Percentiles rank a stretch among this genome's conserved stretches.
phyloP scores from a whole-genome alignment of 331 rosid species.

The Spiraea crenata region DNA sequence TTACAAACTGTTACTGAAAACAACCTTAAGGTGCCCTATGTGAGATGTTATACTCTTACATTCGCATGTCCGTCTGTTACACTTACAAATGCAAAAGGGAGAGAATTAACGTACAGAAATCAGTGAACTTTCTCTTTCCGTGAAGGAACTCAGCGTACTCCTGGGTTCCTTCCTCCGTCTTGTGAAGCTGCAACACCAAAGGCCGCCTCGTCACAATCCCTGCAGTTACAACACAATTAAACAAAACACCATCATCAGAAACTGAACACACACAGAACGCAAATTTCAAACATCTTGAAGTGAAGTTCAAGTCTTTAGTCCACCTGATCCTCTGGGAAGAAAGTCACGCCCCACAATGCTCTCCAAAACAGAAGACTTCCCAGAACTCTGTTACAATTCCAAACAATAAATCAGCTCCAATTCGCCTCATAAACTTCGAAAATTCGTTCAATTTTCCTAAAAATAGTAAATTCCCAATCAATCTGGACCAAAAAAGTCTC shows the following conservation, averaged over 20 bases:
- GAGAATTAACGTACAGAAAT: constrained; percentile 46
- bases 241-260: constrained; percentile 6
- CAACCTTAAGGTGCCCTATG: too few relatives aligned
- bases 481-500: constrained; percentile 5
- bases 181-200: constrained; percentile 90
- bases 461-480: neutral
- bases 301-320: neutral
- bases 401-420: constrained; percentile 15
- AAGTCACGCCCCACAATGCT: constrained; percentile 95
- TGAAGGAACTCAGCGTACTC: constrained; percentile 97
- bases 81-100: neutral
- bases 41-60: too few relatives aligned
- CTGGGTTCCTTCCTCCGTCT: constrained; percentile 54
- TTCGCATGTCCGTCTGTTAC: neutral
- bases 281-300: neutral
- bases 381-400: constrained; percentile 70
- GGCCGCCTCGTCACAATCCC: constrained; percentile 96
- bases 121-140: constrained; percentile 60
- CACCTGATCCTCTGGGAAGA: constrained; percentile 97
- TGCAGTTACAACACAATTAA: constrained; percentile 31
- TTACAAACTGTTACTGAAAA: too few relatives aligned
- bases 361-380: constrained; percentile 89
- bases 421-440: neutral
- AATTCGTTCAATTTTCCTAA: neutral
- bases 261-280: too few relatives aligned